Base-by-base conservation (phyloP, 2,329 filamentous ascomycete species). In the Harringtonia lauricola region DNA sequence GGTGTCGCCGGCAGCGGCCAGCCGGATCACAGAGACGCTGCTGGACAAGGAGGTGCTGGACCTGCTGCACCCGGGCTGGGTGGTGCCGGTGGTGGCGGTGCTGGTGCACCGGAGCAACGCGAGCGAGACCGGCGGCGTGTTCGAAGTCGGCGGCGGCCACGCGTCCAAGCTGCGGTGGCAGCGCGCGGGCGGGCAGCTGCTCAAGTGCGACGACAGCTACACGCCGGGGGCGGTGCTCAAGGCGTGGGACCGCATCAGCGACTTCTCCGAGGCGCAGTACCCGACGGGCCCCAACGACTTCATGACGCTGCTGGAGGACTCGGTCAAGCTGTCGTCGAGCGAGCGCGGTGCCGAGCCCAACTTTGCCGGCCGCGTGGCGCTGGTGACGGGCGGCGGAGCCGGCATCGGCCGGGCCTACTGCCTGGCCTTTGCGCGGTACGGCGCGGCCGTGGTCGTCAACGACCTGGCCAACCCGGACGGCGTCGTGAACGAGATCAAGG, bases 121-220 rank as follows among this genome's bases (percentile, higher is more conserved):
- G 8, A 64, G 67, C 39, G 90, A 96, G 72, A 90, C 76, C 38
- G 92, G 92, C 50, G 72, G 79, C 49, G 95, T 96, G 62, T 96
- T 89, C 63, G 92, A 96, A 68, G 86, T 85, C 52, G 92, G 92
- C 48, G 92, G 86, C 59, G 92, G 90, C 45, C 87, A 94, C 66
- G 70, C 94, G 46, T 86, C 90, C 54, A 96, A 96, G 74, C 67
- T 95, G 47, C 79, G 92, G 58, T 98, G 92, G 92, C 86, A 98
- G 74, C 83, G 92, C 51, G 81, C 92, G 44, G 82, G 79, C 62
- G 92, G 92, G 65, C 83, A 86, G 49, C 74, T 96, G 33, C 77
- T 95, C 59, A 94, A 90, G 72, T 81, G 87, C 44, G 92, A 96
- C 64, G 78, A 83, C 56, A 81, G 76, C 51, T 84, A 95, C 64